Conservation (phyloP, 805 yeast species). For the Grigorovia yakushimaensis region DNA sequence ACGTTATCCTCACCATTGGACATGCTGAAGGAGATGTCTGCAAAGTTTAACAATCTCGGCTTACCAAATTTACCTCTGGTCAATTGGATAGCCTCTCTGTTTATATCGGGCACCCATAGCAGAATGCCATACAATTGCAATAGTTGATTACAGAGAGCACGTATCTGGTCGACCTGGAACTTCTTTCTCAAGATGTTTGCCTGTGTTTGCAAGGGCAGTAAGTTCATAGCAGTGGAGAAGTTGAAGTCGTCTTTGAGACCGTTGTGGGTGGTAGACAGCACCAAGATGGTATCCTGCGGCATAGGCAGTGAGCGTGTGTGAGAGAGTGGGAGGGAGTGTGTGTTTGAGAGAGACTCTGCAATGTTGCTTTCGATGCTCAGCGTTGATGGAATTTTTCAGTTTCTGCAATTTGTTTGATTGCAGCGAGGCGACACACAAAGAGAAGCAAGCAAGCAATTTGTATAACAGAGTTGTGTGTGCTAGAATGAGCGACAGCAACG, state of each 20-base stretch:
- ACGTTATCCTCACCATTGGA: slow-evolving; percentile 48
- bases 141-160: slow-evolving; percentile 37
- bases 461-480: no score
- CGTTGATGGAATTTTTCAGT: no score
- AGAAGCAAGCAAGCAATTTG: no score
- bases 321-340: no score
- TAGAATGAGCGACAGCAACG: not conserved
- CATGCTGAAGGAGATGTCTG: slow-evolving; percentile 39
- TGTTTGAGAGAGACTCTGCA: no score
- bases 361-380: no score
- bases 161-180: slow-evolving; percentile 26
- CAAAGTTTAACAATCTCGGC: slow-evolving; percentile 32
- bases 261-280: not conserved
- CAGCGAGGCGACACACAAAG: no score
- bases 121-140: slow-evolving; percentile 36
- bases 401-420: no score
- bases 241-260: slow-evolving; percentile 24
- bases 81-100: slow-evolving; percentile 17
- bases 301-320: no score
- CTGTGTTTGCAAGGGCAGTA: slow-evolving; percentile 36
- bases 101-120: not conserved
- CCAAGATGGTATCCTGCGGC: no score
- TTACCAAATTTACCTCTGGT: slow-evolving; percentile 42
- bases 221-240: slow-evolving; percentile 42
- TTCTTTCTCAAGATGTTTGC: slow-evolving; percentile 33